Conservation (phyloP, 305 asterid genomes). For the Fraxinus dipetala region DNA sequence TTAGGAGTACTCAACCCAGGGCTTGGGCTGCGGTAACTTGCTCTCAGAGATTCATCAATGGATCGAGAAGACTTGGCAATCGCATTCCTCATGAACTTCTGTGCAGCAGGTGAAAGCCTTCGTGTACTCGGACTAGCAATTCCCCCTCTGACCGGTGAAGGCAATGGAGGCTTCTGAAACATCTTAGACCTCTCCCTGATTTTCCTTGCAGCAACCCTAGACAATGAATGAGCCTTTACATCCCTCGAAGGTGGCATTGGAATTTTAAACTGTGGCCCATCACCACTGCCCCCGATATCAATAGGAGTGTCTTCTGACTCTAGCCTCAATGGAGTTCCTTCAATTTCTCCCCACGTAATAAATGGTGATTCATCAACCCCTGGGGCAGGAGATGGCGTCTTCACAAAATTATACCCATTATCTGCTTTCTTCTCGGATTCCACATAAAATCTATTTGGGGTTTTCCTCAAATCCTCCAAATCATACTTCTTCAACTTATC, state of each 20-base stretch:
- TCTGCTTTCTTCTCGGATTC: slow-evolving; percentile 79
- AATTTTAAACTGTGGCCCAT: slow-evolving; percentile 80
- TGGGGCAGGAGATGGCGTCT: slow-evolving; percentile 95
- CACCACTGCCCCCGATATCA: slow-evolving; percentile 84
- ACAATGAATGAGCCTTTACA: slow-evolving; percentile 77
- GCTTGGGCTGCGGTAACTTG: slow-evolving; percentile 84
- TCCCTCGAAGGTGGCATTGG: slow-evolving; percentile 90
- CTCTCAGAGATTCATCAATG: slow-evolving; percentile 84
- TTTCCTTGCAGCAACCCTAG: slow-evolving; percentile 89
- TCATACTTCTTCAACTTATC: slow-evolving; percentile 76
- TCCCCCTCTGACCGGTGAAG: slow-evolving; percentile 81
- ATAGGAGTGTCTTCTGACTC: slow-evolving; percentile 90
- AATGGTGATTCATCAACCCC: slow-evolving; percentile 86
- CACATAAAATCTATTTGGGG: slow-evolving; percentile 66
- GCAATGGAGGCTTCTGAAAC: slow-evolving; percentile 94
- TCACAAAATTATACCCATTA: slow-evolving; percentile 82
- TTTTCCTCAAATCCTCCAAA: slow-evolving; percentile 82
- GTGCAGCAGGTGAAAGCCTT: slow-evolving; percentile 78
- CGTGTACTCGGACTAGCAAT: slow-evolving; percentile 72
- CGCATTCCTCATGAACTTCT: slow-evolving; percentile 84
- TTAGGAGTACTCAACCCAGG: slow-evolving; percentile 81
- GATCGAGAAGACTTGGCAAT: slow-evolving; percentile 79
- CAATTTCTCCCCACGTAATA: slow-evolving; percentile 97
- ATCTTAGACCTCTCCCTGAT: slow-evolving; percentile 77
- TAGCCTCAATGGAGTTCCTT: slow-evolving; percentile 88